Evolutionary conservation across 352 stramenopile species (phyloP), one percentile per base, ranked within the genome.

Genomic region (Blastocystis sp.): DNA sequence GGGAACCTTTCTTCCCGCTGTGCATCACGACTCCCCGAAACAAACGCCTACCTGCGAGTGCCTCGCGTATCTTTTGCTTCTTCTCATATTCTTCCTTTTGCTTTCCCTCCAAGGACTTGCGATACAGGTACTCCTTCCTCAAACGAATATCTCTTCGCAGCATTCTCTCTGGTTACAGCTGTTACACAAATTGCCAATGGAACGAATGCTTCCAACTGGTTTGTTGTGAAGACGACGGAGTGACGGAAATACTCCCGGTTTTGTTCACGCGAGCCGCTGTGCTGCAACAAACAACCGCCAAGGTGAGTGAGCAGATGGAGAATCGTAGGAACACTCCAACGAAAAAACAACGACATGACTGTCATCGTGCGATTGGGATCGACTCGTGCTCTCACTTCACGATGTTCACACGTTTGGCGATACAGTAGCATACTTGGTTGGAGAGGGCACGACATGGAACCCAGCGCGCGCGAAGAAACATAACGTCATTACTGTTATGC

Each of bases 51-150:
- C 88, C 37, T 80, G 62, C 92, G 37, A 96, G 89, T 10, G 96
- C 96, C 90, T 98, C 94, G 80, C 97, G 96, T 26, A 99, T 94
- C 90, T 97, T 93, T 79, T 95, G 94, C 93, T 99, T 99, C 92
- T 98, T 94, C 91, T 99, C 97, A 91, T 99, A 98, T 78, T 95
- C 92, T 24, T 94, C 93, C 59, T 95, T 95, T 91, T 99, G 95
- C 90, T 97, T 95, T 88, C 96, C 95, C 89, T 99, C 96, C 26
- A 99, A 93, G 9, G 94, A 95, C 94, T 99, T 99, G 91, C 96
- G 94, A 92, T 99, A 99, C 85, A 99, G 93, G 91, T 99, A 99
- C 92, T 99, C 97, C 90, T 98, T 96, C 63, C 97, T 96, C 35
- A 99, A 92, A 91, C 97, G 96, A 62, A 98, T 96, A 90, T 99